A percentile compares a stretch with the other conserved stretches of the same genome.
Conservation (phyloP, 2,329 filamentous ascomycete genomes). For the Cordyceps pruinosa region DNA sequence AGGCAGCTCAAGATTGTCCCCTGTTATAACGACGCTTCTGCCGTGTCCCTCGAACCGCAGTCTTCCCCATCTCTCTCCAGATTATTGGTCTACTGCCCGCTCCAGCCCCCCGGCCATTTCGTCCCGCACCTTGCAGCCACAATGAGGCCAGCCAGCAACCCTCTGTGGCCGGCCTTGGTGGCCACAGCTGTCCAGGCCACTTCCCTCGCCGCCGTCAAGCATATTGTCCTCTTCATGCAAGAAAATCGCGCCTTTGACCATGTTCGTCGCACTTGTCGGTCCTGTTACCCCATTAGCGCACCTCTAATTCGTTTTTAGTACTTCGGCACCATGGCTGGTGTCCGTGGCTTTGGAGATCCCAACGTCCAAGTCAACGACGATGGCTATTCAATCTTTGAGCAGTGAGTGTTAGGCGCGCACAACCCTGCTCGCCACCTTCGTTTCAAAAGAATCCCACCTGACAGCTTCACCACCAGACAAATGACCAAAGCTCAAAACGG, state of each 20-base stretch:
- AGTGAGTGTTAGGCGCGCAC: slow-evolving; percentile 29
- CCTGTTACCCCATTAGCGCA: no score
- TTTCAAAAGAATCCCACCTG: not conserved
- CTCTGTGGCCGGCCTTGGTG: slow-evolving; percentile 5
- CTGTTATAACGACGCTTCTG: not conserved
- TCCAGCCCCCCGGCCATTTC: not conserved
- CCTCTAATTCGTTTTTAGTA: slow-evolving; percentile 29
- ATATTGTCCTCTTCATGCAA: slow-evolving; percentile 53
- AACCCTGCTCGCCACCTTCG: no score
- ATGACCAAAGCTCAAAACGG: slow-evolving; percentile 34
- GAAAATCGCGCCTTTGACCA: slow-evolving; percentile 31
- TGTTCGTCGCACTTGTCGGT: slow-evolving; percentile 16
- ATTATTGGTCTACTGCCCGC: no score
- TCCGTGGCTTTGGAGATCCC: slow-evolving; percentile 46
- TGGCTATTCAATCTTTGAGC: slow-evolving; percentile 40
- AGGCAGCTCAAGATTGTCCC: not conserved
- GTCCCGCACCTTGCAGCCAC: not conserved
- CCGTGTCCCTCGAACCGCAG: not conserved
- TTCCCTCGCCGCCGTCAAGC: slow-evolving; percentile 44
- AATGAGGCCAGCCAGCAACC: not conserved
- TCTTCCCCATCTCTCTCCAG: not conserved
- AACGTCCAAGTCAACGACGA: slow-evolving; percentile 23
- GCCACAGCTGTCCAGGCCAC: slow-evolving; percentile 23
- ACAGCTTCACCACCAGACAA: slow-evolving; percentile 18
- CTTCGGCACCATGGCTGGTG: slow-evolving; percentile 47